Percentiles rank a stretch among this genome's conserved stretches.
phyloP scores from a whole-genome alignment of 148 eudicot species.

The Suaeda aralocaspica region DNA sequence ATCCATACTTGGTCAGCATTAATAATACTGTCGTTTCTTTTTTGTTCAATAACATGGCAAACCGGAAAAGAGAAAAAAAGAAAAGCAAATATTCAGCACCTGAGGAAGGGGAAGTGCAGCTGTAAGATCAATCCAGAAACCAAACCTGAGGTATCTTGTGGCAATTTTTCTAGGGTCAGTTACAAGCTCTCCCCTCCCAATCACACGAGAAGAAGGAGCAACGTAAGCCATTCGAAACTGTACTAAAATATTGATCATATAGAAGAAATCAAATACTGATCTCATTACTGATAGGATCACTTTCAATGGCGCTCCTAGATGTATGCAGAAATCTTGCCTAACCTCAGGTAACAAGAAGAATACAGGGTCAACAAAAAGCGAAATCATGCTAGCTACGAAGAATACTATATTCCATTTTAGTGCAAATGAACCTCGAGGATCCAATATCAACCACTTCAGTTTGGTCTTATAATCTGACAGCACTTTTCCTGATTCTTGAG shows the following conservation, averaged over 20 bases:
- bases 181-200: constrained; percentile 32
- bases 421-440: constrained; percentile 16
- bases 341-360: constrained; percentile 24
- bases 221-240: constrained; percentile 29
- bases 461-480: not conserved
- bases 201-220: constrained; percentile 25
- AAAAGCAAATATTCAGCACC: constrained; percentile 11
- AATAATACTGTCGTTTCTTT: too few species aligned
- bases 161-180: constrained; percentile 24
- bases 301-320: constrained; percentile 8
- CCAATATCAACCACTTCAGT: not conserved
- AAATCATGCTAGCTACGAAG: constrained; percentile 13
- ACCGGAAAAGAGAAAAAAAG: too few species aligned
- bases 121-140: constrained; percentile 23
- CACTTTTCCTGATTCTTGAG: not conserved
- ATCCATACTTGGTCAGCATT: too few species aligned
- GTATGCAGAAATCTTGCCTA: constrained; percentile 17
- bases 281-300: constrained; percentile 10
- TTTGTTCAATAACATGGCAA: too few species aligned
- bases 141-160: constrained; percentile 17
- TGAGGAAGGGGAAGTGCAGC: constrained; percentile 33
- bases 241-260: constrained; percentile 18
- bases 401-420: constrained; percentile 24
- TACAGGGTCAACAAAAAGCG: constrained; percentile 25
- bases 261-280: constrained; percentile 14